Percentiles rank a stretch among this genome's conserved stretches.
phyloP scores from a whole-genome alignment of 2,329 filamentous ascomycete genomes.

The Fusarium newnesense region DNA sequence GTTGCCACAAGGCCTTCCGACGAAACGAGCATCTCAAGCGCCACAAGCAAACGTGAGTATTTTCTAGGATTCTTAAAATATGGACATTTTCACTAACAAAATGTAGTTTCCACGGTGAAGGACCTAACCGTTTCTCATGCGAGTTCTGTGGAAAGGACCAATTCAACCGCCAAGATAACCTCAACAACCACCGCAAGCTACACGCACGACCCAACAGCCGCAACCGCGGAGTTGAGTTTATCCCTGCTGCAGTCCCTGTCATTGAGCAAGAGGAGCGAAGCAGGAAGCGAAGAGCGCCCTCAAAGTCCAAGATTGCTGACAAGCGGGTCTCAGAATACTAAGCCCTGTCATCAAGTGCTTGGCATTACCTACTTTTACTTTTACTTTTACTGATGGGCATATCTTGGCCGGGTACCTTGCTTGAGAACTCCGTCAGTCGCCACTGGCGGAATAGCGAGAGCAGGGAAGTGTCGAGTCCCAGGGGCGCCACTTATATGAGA shows the following conservation, averaged over 20 bases:
- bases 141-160: slow-evolving; percentile 56
- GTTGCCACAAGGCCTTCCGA: slow-evolving; percentile 61
- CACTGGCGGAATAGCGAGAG: slow-evolving; percentile 7
- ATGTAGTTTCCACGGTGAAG: slow-evolving; percentile 51
- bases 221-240: slow-evolving; percentile 54
- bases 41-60: slow-evolving; percentile 62
- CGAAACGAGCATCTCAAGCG: slow-evolving; percentile 67
- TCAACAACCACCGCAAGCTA: slow-evolving; percentile 56
- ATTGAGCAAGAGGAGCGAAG: slow-evolving; percentile 54
- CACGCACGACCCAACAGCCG: slow-evolving; percentile 53
- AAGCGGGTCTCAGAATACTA: slow-evolving; percentile 48
- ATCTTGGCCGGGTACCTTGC: slow-evolving; percentile 38
- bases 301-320: slow-evolving; percentile 50
- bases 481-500: slow-evolving; percentile 35
- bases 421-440: slow-evolving; percentile 23
- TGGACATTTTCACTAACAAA: neutral
- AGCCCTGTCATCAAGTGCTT: slow-evolving; percentile 9
- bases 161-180: slow-evolving; percentile 55
- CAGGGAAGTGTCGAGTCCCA: slow-evolving; percentile 22
- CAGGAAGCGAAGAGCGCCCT: slow-evolving; percentile 52
- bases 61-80: neutral
- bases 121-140: slow-evolving; percentile 53
- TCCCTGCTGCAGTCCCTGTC: slow-evolving; percentile 53
- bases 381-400: neutral
- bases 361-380: neutral